Base-by-base conservation (phyloP, 2,329 filamentous ascomycete species). In the Taxawa tesnikishii region DNA sequence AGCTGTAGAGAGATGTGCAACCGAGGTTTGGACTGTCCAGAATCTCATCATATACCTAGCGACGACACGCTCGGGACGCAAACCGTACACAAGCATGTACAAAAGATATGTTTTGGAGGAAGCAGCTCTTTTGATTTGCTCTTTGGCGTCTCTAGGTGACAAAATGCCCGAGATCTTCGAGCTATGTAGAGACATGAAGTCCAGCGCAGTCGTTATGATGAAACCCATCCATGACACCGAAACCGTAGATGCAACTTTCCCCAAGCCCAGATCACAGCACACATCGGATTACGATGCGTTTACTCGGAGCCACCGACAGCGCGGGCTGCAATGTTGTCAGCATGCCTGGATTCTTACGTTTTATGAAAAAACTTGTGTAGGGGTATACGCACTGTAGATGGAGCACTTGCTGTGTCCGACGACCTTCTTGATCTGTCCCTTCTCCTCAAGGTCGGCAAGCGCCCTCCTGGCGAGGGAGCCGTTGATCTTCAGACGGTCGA, bases 401-500 rank as follows among this genome's bases (percentile, higher is more conserved):
- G 80, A 83, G 76, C 94, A 79, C 74, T 87, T 90, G 72, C 79
- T 88, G 77, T 98, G 92, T 50, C 75, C 76, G 49, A 96, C 84
- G 55, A 98, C 75, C 68, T 92, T 88, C 79, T 90, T 94, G 73
- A 98, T 98, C 67, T 84, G 75, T 55, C 88, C 90, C 77, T 87
- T 90, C 75, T 92, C 84, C 79, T 96, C 88, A 54, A 96, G 75
- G 60, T 96, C 88, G 60, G 71, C 71, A 50, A 96, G 72, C 66
- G 83, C 88, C 69, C 75, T 71, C 59, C 90, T 79, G 51, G 90
- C 90, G 59, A 98, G 73, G 54, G 84, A 94, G 60, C 90, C 92
- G 74, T 98, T 98, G 75, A 98, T 92, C 85, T 98, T 98, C 67
- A 98, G 78, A 68, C 90, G 79, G 70, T 98, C 90, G 76, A 98